Evolutionary conservation across 2,329 filamentous ascomycete species (phyloP).

Genomic region (Ramularia collo-cygni): DNA sequence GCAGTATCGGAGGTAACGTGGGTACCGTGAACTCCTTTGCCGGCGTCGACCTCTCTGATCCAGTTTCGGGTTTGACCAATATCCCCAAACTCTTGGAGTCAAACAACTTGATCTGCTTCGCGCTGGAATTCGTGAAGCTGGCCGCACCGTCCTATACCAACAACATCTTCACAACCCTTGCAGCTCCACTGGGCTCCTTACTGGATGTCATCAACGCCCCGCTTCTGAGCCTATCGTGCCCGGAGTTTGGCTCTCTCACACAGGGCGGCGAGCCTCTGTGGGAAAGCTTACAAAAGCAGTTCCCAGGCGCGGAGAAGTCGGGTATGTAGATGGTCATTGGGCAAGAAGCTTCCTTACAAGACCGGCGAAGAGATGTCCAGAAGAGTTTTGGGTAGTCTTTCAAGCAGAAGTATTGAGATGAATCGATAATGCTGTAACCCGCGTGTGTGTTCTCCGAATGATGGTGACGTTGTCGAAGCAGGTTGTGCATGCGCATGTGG

Average conservation of each 20-base stretch:
- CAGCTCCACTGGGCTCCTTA: constrained; percentile 7
- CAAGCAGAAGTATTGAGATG: too few relatives aligned
- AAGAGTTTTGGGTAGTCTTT: too few relatives aligned
- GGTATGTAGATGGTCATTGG: background rate
- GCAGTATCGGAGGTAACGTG: constrained; percentile 17
- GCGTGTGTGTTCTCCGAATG: too few relatives aligned
- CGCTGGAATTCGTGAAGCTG: constrained; percentile 24
- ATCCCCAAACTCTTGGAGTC: constrained; percentile 11
- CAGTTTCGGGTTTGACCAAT: constrained; percentile 38
- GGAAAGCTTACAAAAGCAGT: constrained; percentile 5
- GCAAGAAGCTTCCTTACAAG: too few relatives aligned
- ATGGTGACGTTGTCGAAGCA: too few relatives aligned
- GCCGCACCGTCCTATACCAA: constrained; percentile 28
- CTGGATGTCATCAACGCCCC: constrained; percentile 5
- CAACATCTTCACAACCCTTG: constrained; percentile 17
- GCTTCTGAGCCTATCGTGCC: constrained; percentile 10
- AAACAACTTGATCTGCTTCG: constrained; percentile 9
- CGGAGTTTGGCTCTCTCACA: constrained; percentile 8
- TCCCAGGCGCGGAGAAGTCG: constrained; percentile 10
- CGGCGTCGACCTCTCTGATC: constrained; percentile 19
- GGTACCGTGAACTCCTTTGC: constrained; percentile 17
- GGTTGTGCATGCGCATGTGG: too few relatives aligned
- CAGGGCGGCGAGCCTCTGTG: constrained; percentile 8
- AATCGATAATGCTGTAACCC: too few relatives aligned
- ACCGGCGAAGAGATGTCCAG: too few relatives aligned